These are phyloP conservation scores for Leccinum olivaceopallidum DNA, from an alignment of 768 basidiomycete species.

Conservation along the genomic window DNA sequence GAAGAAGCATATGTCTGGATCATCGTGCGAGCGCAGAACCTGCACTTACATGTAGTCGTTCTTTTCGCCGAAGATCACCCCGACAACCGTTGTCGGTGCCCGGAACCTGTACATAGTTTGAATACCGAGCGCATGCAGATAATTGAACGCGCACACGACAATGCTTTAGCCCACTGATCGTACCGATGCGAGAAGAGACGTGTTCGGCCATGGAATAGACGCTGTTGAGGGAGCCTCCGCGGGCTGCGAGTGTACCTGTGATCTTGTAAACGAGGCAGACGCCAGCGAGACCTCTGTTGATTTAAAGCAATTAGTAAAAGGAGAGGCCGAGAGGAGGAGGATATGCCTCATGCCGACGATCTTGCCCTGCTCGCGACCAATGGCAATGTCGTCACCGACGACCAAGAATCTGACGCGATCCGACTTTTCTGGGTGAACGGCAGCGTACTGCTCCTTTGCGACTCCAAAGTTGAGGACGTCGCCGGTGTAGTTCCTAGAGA, in stretches of 20 bases:
- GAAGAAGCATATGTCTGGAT: slow-evolving; percentile 20
- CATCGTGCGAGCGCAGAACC: not conserved
- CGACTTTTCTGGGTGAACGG: slow-evolving; percentile 64
- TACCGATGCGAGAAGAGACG: slow-evolving; percentile 66
- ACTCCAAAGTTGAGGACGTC: slow-evolving; percentile 92
- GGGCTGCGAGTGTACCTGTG: slow-evolving; percentile 75
- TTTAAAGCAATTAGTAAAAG: not conserved
- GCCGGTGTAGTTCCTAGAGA: slow-evolving; percentile 80
- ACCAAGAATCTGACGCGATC: slow-evolving; percentile 73
- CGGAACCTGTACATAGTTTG: slow-evolving; percentile 55
- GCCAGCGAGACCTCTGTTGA: slow-evolving; percentile 72
- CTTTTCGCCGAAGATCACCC: slow-evolving; percentile 51
- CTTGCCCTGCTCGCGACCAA: slow-evolving; percentile 75
- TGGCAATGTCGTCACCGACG: slow-evolving; percentile 89
- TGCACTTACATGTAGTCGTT: slow-evolving; percentile 53
- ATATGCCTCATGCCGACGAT: slow-evolving; percentile 76
- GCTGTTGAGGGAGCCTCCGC: slow-evolving; percentile 68
- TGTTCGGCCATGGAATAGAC: slow-evolving; percentile 68
- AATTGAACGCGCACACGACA: slow-evolving; percentile 59
- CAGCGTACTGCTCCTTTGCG: slow-evolving; percentile 81
- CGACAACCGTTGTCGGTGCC: slow-evolving; percentile 61
- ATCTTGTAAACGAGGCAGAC: slow-evolving; percentile 89
- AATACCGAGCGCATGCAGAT: not conserved
- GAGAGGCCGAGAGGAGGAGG: slow-evolving; percentile 16
- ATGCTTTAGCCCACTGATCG: slow-evolving; percentile 87